Evolutionary conservation across 768 basidiomycete species (phyloP).

Genomic region (Amanita rimosa): DNA sequence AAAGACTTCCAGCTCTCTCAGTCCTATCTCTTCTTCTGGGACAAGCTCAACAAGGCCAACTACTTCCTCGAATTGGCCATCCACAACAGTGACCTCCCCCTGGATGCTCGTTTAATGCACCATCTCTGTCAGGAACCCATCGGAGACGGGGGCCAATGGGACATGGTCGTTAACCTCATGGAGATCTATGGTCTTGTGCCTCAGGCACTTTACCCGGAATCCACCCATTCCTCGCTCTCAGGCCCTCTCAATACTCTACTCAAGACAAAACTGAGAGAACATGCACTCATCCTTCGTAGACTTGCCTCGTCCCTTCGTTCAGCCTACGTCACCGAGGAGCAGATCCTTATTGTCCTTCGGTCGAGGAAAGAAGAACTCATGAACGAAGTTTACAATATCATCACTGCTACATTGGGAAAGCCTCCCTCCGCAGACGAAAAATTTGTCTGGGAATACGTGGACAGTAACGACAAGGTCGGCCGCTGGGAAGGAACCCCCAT

Average conservation of each 20-base stretch:
- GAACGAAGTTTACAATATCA: conserved; percentile 72
- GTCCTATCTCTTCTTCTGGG: conserved; percentile 93
- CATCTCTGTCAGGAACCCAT: conserved; percentile 71
- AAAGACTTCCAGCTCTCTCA: conserved; percentile 90
- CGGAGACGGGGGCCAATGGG: conserved; percentile 92
- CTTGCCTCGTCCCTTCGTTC: conserved; percentile 43
- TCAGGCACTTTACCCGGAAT: conserved; percentile 74
- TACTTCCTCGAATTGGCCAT: conserved; percentile 88
- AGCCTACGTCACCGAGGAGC: conserved; percentile 33
- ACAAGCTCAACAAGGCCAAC: conserved; percentile 90
- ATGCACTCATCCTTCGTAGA: conserved; percentile 69
- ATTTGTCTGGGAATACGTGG: conserved; percentile 87
- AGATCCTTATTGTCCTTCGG: conserved; percentile 45
- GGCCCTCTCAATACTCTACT: conserved; percentile 65
- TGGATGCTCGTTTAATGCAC: conserved; percentile 76
- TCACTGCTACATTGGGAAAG: conserved; percentile 79
- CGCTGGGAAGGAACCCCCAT: conserved; percentile 73
- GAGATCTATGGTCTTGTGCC: conserved; percentile 83
- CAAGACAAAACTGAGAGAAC: conserved; percentile 87
- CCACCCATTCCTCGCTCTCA: conserved; percentile 69
- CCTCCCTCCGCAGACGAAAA: conserved; percentile 63
- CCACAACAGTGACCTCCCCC: conserved; percentile 63
- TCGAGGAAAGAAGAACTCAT: conserved; percentile 80
- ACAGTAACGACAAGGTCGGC: conserved; percentile 61
- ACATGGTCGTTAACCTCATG: conserved; percentile 62